phyloP scores from a whole-genome alignment of 2,329 filamentous ascomycete species.

The Madurella mycetomatis region DNA sequence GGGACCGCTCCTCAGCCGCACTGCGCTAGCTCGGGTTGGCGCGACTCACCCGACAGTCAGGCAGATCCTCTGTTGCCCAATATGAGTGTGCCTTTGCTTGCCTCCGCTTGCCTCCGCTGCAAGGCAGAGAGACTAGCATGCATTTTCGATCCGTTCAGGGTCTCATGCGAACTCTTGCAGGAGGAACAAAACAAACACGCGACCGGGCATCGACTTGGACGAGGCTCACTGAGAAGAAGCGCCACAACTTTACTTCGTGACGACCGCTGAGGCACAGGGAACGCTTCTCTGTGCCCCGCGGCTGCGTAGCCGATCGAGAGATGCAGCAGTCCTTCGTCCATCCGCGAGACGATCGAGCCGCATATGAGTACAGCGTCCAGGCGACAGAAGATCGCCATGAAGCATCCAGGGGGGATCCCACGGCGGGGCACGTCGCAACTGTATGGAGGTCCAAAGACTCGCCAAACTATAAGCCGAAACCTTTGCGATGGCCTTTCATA shows the following conservation, averaged over 20 bases:
- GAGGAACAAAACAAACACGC: too few species aligned
- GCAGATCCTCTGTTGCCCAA: constrained; percentile 11
- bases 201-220: neutral
- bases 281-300: neutral
- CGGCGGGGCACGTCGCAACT: neutral
- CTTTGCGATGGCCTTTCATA: constrained; percentile 34
- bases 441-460: constrained; percentile 7
- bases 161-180: neutral
- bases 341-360: constrained; percentile 17
- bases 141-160: constrained; percentile 5
- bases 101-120: constrained; percentile 1
- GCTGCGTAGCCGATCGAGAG: neutral
- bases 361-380: constrained; percentile 31
- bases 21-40: constrained; percentile 19
- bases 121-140: constrained; percentile 2
- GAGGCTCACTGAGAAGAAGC: neutral
- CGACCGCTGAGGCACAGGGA: neutral
- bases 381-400: constrained; percentile 29
- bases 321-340: constrained; percentile 20
- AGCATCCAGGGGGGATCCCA: constrained; percentile 3
- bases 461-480: constrained; percentile 32
- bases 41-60: constrained; percentile 1
- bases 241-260: neutral
- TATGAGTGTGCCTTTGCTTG: constrained; percentile 14
- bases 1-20: constrained; percentile 22